A percentile compares a stretch with the other conserved stretches of the same genome.
phyloP scores from a whole-genome alignment of 805 yeast species.

The Yarrowia phangngaensis region DNA sequence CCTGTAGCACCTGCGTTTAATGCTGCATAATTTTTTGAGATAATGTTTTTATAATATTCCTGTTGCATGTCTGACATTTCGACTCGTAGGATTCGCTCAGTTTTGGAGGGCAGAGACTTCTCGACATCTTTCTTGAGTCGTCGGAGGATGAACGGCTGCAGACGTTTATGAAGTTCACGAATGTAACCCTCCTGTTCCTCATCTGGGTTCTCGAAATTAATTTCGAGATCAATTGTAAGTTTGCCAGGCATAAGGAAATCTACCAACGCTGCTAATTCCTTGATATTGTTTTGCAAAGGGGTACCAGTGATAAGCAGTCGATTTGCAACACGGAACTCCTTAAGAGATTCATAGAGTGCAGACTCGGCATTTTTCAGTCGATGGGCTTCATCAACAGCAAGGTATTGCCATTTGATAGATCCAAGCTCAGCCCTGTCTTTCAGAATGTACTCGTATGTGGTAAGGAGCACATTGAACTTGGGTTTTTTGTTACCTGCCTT shows the following conservation, averaged over 20 bases:
- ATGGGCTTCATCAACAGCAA: conserved; percentile 99
- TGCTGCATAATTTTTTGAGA: conserved; percentile 89
- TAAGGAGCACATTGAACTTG: conserved; percentile 84
- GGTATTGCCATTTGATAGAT: conserved; percentile 83
- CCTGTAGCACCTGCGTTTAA: conserved; percentile 78
- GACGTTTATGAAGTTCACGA: conserved; percentile 72
- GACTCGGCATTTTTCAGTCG: conserved; percentile 91
- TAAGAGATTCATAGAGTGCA: conserved; percentile 83
- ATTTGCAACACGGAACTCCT: conserved; percentile 76
- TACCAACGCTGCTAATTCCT: conserved; percentile 91
- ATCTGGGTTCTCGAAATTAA: conserved; percentile 87
- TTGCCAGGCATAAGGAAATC: conserved; percentile 96
- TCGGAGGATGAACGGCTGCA: conserved; percentile 89
- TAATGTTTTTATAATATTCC: conserved; percentile 86
- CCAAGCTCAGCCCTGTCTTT: conserved; percentile 84
- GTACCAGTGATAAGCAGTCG: conserved; percentile 94
- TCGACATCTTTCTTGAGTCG: conserved; percentile 96
- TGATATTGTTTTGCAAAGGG: conserved; percentile 91
- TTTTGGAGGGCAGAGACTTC: conserved; percentile 90
- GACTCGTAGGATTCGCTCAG: conserved; percentile 91
- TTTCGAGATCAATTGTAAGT: conserved; percentile 84
- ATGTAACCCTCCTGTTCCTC: conserved; percentile 85
- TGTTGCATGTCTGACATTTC: conserved; percentile 95
- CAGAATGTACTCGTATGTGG: conserved; percentile 94
- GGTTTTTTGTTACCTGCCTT: conserved; percentile 58